These are phyloP conservation scores for Lecanosticta acicola DNA, from an alignment of 2,329 filamentous ascomycete species.

Conservation along the genomic window DNA sequence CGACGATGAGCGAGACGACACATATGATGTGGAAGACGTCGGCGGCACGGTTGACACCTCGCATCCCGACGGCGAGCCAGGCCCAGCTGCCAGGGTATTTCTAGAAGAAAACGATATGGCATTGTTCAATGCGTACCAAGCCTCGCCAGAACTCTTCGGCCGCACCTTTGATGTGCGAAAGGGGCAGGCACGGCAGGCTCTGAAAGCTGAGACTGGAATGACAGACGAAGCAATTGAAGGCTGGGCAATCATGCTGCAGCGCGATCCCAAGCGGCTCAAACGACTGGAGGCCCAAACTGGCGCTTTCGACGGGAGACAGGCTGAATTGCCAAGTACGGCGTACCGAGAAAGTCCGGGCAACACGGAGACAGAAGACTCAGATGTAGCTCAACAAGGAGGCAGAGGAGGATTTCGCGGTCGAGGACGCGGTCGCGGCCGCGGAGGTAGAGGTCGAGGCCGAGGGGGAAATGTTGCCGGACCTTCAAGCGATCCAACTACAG, in stretches of 20 bases:
- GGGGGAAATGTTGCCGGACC: slow-evolving; percentile 57
- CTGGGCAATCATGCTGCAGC: slow-evolving; percentile 79
- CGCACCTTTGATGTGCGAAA: slow-evolving; percentile 66
- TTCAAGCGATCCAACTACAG: slow-evolving; percentile 64
- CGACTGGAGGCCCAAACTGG: slow-evolving; percentile 66
- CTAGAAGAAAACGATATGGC: slow-evolving; percentile 56
- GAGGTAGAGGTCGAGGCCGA: slow-evolving; percentile 36
- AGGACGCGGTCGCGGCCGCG: slow-evolving; percentile 47
- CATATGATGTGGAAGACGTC: slow-evolving; percentile 87
- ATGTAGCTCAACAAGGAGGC: slow-evolving; percentile 37
- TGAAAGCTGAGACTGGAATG: slow-evolving; percentile 77
- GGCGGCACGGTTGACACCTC: slow-evolving; percentile 75
- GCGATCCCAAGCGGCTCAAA: slow-evolving; percentile 63
- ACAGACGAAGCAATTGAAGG: slow-evolving; percentile 92
- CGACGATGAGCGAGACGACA: slow-evolving; percentile 95
- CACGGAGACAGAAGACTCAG: slow-evolving; percentile 55
- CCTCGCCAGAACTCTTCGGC: slow-evolving; percentile 60
- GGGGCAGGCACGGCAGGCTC: slow-evolving; percentile 53
- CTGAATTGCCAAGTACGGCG: slow-evolving; percentile 58
- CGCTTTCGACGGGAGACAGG: slow-evolving; percentile 61
- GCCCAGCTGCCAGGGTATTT: slow-evolving; percentile 36
- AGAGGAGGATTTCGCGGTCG: slow-evolving; percentile 41
- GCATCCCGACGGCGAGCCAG: slow-evolving; percentile 47
- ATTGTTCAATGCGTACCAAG: slow-evolving; percentile 67
- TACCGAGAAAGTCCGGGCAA: slow-evolving; percentile 53